phyloP scores from a whole-genome alignment of 768 basidiomycete species.

The Boletus tylopilopsis region DNA sequence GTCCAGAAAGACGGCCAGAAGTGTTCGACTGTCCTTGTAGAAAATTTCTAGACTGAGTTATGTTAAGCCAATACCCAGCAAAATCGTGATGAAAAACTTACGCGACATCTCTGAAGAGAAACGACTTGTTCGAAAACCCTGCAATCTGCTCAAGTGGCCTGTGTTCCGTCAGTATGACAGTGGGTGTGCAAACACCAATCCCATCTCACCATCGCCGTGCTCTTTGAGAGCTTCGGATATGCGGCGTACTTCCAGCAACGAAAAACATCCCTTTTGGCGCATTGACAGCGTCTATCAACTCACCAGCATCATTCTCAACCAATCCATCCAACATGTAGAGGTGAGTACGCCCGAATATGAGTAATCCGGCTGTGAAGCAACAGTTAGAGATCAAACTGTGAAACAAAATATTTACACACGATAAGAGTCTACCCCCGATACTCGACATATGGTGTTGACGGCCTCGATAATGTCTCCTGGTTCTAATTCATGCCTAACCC shows the following conservation, averaged over 20 bases:
- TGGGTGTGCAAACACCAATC: neutral
- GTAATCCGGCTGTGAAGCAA: conserved; percentile 57
- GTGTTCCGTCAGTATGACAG: neutral
- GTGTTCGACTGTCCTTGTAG: conserved; percentile 86
- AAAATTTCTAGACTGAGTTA: conserved; percentile 76
- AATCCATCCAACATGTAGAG: conserved; percentile 90
- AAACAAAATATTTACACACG: conserved; percentile 46
- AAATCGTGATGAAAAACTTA: conserved; percentile 36
- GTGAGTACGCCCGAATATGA: conserved; percentile 83
- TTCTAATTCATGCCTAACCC: conserved; percentile 83
- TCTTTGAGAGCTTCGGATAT: conserved; percentile 72
- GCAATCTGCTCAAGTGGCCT: conserved; percentile 81
- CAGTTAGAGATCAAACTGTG: neutral
- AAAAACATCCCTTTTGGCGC: conserved; percentile 79
- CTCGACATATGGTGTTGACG: conserved; percentile 79
- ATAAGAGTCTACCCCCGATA: conserved; percentile 88
- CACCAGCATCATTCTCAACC: conserved; percentile 81
- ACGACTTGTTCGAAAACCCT: conserved; percentile 75
- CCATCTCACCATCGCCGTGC: conserved; percentile 74
- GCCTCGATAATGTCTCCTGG: conserved; percentile 89
- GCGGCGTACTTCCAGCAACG: conserved; percentile 80
- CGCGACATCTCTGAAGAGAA: conserved; percentile 91
- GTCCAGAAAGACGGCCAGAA: conserved; percentile 78
- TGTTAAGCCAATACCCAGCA: neutral
- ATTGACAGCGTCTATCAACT: conserved; percentile 84